Evolutionary conservation across 768 basidiomycete genomes (phyloP).

Genomic region (Termitomyces sp.): DNA sequence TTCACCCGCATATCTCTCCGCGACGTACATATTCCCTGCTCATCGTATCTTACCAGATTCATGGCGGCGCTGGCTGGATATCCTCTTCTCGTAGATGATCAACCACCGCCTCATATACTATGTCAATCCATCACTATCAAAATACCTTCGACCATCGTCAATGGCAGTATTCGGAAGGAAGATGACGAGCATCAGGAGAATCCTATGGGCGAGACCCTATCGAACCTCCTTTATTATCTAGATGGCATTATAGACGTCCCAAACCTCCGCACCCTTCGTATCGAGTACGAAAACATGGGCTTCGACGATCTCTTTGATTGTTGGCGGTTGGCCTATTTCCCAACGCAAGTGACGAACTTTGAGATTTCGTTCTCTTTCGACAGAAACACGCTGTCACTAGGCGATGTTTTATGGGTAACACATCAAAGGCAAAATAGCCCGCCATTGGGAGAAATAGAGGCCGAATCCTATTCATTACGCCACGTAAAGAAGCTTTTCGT

Average conservation of each 20-base stretch:
- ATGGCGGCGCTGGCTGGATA: slow-evolving; percentile 7
- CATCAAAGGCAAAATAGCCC: not conserved
- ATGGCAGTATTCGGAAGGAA: not conserved
- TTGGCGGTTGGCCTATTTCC: slow-evolving; percentile 16
- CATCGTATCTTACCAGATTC: slow-evolving; percentile 16
- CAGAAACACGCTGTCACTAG: not conserved
- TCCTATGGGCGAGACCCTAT: slow-evolving; percentile 13
- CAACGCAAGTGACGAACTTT: slow-evolving; percentile 13
- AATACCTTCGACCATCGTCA: slow-evolving; percentile 2
- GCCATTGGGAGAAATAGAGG: not conserved
- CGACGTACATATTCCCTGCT: slow-evolving; percentile 26
- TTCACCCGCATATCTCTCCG: slow-evolving; percentile 22
- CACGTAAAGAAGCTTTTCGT: not conserved
- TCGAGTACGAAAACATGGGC: slow-evolving; percentile 15
- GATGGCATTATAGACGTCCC: slow-evolving; percentile 11
- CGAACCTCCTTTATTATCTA: slow-evolving; percentile 15
- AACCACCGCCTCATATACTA: not conserved
- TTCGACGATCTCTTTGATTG: slow-evolving; percentile 16
- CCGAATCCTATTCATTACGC: not conserved
- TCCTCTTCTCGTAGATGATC: not conserved
- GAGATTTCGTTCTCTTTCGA: slow-evolving; percentile 14
- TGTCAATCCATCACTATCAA: slow-evolving; percentile 8
- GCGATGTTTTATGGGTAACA: not conserved
- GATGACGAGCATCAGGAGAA: not conserved
- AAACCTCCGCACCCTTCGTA: slow-evolving; percentile 16